Percentiles rank a stretch among this genome's conserved stretches.
Evolutionary conservation across 805 yeast species (phyloP).

Genomic region (Metschnikowia gelsemii): DNA sequence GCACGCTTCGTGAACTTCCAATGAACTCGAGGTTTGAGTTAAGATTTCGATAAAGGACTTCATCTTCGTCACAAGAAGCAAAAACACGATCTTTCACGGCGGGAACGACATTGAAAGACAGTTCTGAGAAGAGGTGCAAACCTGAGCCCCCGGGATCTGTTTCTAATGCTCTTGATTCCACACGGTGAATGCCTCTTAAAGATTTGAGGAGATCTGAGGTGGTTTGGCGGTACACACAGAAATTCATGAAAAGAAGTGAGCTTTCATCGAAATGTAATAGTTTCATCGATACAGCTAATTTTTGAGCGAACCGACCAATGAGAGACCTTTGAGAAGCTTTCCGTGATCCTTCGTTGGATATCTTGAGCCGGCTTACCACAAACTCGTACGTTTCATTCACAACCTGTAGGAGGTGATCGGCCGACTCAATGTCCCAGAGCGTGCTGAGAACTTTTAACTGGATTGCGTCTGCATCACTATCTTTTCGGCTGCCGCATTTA

Average conservation of each 20-base stretch:
- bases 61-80: not conserved
- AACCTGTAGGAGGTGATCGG: constrained; percentile 48
- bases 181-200: not conserved
- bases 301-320: constrained; percentile 45
- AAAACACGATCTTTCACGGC: constrained; percentile 2
- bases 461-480: not conserved
- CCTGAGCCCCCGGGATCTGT: not conserved
- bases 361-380: constrained; percentile 16
- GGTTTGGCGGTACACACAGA: constrained; percentile 34
- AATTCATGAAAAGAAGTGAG: constrained; percentile 35
- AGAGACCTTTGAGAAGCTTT: constrained; percentile 26
- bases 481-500: not conserved
- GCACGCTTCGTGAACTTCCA: no score
- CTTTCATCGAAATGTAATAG: constrained; percentile 49
- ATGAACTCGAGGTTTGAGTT: constrained; percentile 1
- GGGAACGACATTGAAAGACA: constrained; percentile 10
- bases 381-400: constrained; percentile 14
- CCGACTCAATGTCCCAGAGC: constrained; percentile 48
- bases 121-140: not conserved
- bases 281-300: constrained; percentile 40
- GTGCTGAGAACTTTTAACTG: constrained; percentile 9
- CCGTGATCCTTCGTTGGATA: constrained; percentile 5
- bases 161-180: not conserved
- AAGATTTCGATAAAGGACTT: not conserved
- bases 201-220: constrained; percentile 20